Percentiles rank a stretch among this genome's conserved stretches.
These are phyloP conservation scores for Phlyctochytrium arcticum DNA, from an alignment of 192 early-diverging fungal species.

Conservation along the genomic window DNA sequence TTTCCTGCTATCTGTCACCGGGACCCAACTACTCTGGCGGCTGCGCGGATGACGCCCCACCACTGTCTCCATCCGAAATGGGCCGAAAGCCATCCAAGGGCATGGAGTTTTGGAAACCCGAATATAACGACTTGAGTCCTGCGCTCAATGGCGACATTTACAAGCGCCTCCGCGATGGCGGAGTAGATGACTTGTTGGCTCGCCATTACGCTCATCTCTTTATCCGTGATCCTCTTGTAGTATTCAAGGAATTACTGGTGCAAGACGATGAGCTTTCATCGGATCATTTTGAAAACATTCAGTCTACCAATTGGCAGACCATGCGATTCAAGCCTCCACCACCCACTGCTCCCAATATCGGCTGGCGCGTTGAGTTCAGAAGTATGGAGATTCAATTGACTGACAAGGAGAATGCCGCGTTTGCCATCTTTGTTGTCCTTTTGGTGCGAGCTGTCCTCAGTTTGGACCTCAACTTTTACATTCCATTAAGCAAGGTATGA, in stretches of 20 bases:
- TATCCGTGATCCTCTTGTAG: constrained; percentile 95
- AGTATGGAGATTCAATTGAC: constrained; percentile 95
- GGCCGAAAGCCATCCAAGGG: constrained; percentile 1
- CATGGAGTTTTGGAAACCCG: constrained; percentile 58
- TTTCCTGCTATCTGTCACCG: constrained; percentile 77
- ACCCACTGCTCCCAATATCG: constrained; percentile 76
- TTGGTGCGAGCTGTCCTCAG: constrained; percentile 82
- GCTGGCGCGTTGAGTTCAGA: constrained; percentile 98
- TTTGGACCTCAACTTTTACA: constrained; percentile 93
- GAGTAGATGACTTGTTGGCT: constrained; percentile 83
- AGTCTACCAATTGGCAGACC: constrained; percentile 99
- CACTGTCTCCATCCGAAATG: neutral
- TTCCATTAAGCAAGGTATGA: constrained; percentile 83
- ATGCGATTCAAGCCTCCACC: constrained; percentile 98
- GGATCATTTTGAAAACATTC: constrained; percentile 99
- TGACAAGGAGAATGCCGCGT: constrained; percentile 96
- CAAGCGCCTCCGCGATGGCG: constrained; percentile 64
- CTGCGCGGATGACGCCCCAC: constrained; percentile 7
- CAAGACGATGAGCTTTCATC: constrained; percentile 77
- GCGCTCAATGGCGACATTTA: constrained; percentile 80
- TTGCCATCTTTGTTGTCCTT: constrained; percentile 88
- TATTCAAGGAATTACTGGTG: constrained; percentile 86
- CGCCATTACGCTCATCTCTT: constrained; percentile 93
- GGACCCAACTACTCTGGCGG: constrained; percentile 54
- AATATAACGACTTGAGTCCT: constrained; percentile 91